Base-by-base conservation (phyloP, 345 rosid species). In the Lepidium didymum region DNA sequence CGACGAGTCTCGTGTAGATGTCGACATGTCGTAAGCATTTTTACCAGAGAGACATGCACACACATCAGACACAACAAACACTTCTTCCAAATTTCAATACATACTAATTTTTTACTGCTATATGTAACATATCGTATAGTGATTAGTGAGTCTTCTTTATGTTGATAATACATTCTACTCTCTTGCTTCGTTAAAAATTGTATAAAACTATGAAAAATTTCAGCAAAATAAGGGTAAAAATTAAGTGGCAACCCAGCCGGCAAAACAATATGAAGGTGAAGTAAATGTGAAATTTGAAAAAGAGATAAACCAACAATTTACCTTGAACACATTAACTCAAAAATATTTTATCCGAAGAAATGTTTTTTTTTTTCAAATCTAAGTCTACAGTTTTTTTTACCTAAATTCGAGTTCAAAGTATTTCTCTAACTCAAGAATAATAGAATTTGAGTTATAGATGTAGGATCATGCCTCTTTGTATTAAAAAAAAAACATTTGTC, bases 1-100 rank as follows among this genome's bases (percentile, higher is more conserved):
- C 41, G 55, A 73, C 12, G 61, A 50, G 77, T 43, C 51, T 18
- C 34, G 10, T 38, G 67, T 47, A 59, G 73, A 67, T 67, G 78
- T 60, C 29, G 73, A 67, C 64, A 15, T 50, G 29, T 67, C 64
- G 37, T 43, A 31, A n/a, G 31, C 27, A 33, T 41, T 57, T 41
- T 57, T 36, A 19, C 15, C 53, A 73, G 44, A 57, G 60, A 56
- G 21, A 42, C 71, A 57, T 72, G 71, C 60, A 64, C 49, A 64
- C 49, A 52, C 45, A 67, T 23, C 33, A 45, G 34, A 19, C n/a
- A 19, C n/a, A 18, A 19, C 60, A 37, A 51, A 14, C 43, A 33
- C 9, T 35, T 16, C 9, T 23, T 16, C 12, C 23, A 31, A 5
- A 47, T 49, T 59, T 47, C 61, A 12, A 15, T 60, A 31, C 14